Evolutionary conservation across 164 flowering plant species (phyloP), one percentile per base, ranked within the genome.

Genomic region (Piper betle): DNA sequence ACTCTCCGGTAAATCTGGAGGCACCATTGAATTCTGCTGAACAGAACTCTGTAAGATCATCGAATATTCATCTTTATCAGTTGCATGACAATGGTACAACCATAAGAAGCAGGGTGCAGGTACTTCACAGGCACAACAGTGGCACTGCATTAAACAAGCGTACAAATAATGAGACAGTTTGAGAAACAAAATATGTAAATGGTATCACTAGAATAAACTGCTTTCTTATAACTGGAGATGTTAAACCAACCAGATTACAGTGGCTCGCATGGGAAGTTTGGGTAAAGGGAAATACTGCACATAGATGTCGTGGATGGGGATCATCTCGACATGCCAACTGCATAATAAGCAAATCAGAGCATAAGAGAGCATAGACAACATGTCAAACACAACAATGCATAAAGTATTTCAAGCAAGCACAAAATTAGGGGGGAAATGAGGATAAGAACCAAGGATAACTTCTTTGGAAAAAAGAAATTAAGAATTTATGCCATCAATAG

Each of bases 301-400:
- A 92, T n/a, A 71, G 73, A 70, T 87, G 86, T 41, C 96, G 76
- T 8, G 96, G 52, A 71, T 92, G 98, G 71, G 98, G 90, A 43
- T 71, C 89, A 69, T 92, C 98, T 73, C 96, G 75, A 74, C 96
- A 92, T 39, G 98, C 98, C 65, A 92, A 66, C 98, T 88, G 80
- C 71, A 72, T 66, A 4, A 55, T 12, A 55, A 39, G 9, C 43
- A 41, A 41, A 41, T 9, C 8, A 43, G 6, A 43, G 8, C 50
- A 43, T 10, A 10, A 6, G 50, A n/a, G n/a, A n/a, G n/a, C n/a
- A n/a, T n/a, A n/a, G n/a, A n/a, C n/a, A n/a, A n/a, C n/a, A n/a
- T n/a, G n/a, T n/a, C n/a, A n/a, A n/a, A n/a, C n/a, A n/a, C n/a
- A n/a, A n/a, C n/a, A n/a, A n/a, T n/a, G n/a, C n/a, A n/a, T n/a